Conservation (phyloP, 2,329 filamentous ascomycete species). For the Cytospora piceae region DNA sequence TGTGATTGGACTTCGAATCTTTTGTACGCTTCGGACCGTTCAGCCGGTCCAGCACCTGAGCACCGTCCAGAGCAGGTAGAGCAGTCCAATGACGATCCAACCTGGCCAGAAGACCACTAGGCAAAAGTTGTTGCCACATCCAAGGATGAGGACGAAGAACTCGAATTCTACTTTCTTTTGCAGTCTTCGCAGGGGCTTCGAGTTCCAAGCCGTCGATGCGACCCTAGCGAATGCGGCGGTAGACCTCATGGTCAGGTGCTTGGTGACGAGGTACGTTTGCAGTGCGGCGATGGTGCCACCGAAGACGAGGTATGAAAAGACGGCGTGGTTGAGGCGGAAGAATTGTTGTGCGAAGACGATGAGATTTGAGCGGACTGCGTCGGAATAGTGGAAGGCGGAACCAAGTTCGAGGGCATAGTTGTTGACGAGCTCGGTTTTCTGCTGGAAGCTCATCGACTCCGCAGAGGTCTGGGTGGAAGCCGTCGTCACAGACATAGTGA, state of each 20-base stretch:
- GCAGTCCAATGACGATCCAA: conserved; percentile 52
- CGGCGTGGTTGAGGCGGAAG: conserved; percentile 19
- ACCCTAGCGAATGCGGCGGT: conserved; percentile 30
- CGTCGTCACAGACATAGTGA: conserved; percentile 22
- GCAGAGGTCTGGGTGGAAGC: conserved; percentile 18
- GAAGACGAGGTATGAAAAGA: conserved; percentile 32
- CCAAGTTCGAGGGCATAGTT: conserved; percentile 22
- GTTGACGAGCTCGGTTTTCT: conserved; percentile 20
- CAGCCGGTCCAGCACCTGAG: conserved; percentile 36
- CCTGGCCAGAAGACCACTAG: conserved; percentile 62
- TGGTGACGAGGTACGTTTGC: conserved; percentile 38
- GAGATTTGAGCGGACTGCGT: conserved; percentile 12
- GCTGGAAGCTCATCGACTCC: conserved; percentile 20
- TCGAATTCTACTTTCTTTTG: conserved; percentile 56
- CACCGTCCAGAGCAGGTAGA: conserved; percentile 41
- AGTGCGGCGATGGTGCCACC: conserved; percentile 38
- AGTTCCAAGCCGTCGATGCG: conserved; percentile 43
- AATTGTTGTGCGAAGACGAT: conserved; percentile 17
- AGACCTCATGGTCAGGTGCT: conserved; percentile 23
- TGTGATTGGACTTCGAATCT: conserved; percentile 4
- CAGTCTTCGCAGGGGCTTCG: conserved; percentile 41
- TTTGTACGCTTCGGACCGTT: conserved; percentile 3
- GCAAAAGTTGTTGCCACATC: conserved; percentile 52
- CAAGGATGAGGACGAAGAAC: conserved; percentile 55
- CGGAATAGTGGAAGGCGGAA: conserved; percentile 10